phyloP scores from a whole-genome alignment of 306 rosid species.

The Aeschynomene evenia region DNA sequence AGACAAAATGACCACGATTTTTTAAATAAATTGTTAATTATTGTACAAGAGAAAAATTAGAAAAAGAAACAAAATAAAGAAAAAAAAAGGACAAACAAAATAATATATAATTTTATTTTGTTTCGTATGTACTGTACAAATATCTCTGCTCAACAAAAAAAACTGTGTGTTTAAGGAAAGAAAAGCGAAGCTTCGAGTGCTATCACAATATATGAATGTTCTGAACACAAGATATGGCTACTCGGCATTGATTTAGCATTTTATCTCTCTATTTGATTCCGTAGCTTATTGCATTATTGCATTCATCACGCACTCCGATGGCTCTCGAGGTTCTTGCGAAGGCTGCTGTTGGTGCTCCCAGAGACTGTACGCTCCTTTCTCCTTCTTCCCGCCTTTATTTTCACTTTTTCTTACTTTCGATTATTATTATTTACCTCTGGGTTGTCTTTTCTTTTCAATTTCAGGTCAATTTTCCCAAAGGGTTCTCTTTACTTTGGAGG shows the following conservation, averaged over 20 bases:
- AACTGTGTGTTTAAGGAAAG: too few relatives aligned
- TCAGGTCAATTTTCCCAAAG: slow-evolving; percentile 84
- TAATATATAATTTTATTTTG: too few relatives aligned
- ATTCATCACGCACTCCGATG: slow-evolving; percentile 35
- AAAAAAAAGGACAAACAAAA: too few relatives aligned
- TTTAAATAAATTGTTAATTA: too few relatives aligned
- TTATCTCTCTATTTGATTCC: neutral
- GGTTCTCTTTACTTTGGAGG: slow-evolving; percentile 79
- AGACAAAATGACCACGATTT: too few relatives aligned
- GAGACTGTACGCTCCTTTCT: slow-evolving; percentile 62
- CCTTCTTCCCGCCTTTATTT: slow-evolving; percentile 1
- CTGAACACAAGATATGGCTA: neutral
- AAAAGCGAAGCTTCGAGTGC: too few relatives aligned
- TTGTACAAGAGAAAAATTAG: too few relatives aligned
- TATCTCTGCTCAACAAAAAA: too few relatives aligned
- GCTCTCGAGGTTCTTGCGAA: slow-evolving; percentile 63
- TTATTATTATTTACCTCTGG: neutral
- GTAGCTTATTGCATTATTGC: neutral
- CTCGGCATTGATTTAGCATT: neutral
- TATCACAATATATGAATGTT: neutral
- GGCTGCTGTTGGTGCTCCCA: slow-evolving; percentile 63
- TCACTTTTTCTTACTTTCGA: neutral
- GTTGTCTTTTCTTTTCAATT: neutral
- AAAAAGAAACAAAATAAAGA: too few relatives aligned
- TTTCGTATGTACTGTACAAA: too few relatives aligned